Percentiles rank a stretch among this genome's conserved stretches.
These are phyloP conservation scores for Ceratobasidium sp. DNA, from an alignment of 1,284 basidiomycete genomes.

Conservation along the genomic window DNA sequence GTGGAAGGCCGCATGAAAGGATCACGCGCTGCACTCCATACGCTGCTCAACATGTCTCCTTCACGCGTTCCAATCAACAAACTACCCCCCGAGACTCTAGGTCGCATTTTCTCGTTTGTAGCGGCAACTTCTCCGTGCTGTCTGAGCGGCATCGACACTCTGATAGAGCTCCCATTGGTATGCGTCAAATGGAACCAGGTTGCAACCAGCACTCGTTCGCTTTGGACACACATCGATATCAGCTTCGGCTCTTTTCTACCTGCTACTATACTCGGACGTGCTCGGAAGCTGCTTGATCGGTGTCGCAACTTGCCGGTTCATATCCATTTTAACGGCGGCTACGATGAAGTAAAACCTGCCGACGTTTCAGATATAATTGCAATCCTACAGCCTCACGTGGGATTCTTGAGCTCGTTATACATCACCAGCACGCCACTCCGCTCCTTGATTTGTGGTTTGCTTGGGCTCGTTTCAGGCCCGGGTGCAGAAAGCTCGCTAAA, in stretches of 20 bases:
- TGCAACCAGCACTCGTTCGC: background rate
- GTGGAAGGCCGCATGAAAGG: background rate
- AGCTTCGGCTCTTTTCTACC: background rate
- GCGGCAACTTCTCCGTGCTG: background rate
- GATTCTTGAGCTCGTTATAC: background rate
- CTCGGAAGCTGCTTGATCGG: background rate
- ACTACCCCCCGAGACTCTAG: background rate
- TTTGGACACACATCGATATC: constrained; percentile 34
- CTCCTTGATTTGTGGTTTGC: background rate
- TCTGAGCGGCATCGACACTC: background rate
- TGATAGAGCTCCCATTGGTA: background rate
- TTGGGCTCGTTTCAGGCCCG: background rate
- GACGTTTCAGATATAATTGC: background rate
- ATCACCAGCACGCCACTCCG: background rate
- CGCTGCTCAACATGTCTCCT: background rate
- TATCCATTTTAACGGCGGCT: background rate
- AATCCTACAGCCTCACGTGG: background rate
- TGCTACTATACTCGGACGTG: background rate
- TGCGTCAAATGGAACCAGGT: constrained; percentile 26
- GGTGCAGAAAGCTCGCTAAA: background rate
- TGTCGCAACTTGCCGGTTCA: background rate
- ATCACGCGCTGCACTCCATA: background rate
- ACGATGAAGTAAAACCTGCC: background rate
- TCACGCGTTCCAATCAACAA: background rate
- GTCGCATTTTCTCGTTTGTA: background rate